Evolutionary conservation across 306 rosid species (phyloP), one percentile per base, ranked within the genome.

Genomic region (Purshia tridentata): DNA sequence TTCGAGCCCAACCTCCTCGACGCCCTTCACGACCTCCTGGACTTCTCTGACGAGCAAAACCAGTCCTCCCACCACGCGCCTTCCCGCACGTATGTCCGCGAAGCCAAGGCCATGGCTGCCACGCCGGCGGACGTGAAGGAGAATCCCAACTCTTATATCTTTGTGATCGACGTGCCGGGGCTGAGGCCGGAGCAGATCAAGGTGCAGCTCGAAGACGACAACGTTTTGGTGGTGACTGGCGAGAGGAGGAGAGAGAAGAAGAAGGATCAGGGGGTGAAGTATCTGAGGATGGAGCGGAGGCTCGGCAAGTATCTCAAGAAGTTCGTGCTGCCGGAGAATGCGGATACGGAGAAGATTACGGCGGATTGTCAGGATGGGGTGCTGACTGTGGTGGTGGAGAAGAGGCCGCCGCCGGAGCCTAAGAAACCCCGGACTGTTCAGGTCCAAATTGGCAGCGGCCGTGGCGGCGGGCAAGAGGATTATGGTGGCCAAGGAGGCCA

Each of bases 201-300:
- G 40, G 81, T 81, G 59, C 76, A 74, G 23, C 51, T 81, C n/a
- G 88, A 78, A 44, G 82, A 83, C 2, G 83, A 83, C 16, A 77
- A 74, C 62, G 37, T 70, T 53, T 55, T 81, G 62, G 78, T 82
- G 48, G 75, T 85, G 70, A 81, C 82, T 11, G 88, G 88, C 4
- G 86, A 85, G 82, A 83, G 89, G 75, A 81, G 45, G 80, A 62
- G 83, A 11, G 85, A 81, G 42, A 72, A 71, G 45, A 84, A 80
- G 23, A 80, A 29, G 68, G 77, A 69, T 2, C 69, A 59, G 2
- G 82, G 77, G 23, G 65, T 62, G 11, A 81, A 49, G 68, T 86
- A 72, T 56, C 46, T 88, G 71, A 80, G 67, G 48, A 84, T 83
- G 86, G 93, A 88, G 87, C 73, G 88, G 77, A 80, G 90, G 85